A percentile compares a stretch with the other conserved stretches of the same genome.
Evolutionary conservation across 331 rosid species (phyloP).

Genomic region (Rhamnella rubrinervis): DNA sequence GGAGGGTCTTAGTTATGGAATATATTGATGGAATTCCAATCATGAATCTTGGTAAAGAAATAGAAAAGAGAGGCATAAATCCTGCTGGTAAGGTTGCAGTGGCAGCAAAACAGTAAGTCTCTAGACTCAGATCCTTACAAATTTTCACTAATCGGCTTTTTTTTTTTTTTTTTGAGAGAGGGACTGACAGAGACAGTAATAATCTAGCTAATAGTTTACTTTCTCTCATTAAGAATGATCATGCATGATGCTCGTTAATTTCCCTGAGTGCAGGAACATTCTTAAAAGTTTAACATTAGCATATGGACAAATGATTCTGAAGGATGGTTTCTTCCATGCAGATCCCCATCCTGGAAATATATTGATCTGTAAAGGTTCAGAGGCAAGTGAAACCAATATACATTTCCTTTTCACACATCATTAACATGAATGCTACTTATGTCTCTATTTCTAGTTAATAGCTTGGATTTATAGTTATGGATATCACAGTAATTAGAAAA

Average conservation of each 20-base stretch:
- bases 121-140: constrained; percentile 11
- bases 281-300: constrained; percentile 89
- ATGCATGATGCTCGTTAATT: background rate
- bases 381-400: constrained; percentile 59
- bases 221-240: background rate
- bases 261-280: constrained; percentile 68
- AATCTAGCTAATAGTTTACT: background rate
- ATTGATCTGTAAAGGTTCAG: constrained; percentile 87
- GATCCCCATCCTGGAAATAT: constrained; percentile 99
- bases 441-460: constrained; percentile 2
- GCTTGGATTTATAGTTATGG: background rate
- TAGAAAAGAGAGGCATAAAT: constrained; percentile 83
- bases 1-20: constrained; percentile 93
- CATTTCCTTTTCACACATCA: background rate
- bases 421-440: background rate
- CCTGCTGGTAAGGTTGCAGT: constrained; percentile 73
- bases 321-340: constrained; percentile 93
- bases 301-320: constrained; percentile 98
- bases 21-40: constrained; percentile 86
- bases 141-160: no score
- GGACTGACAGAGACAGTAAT: background rate
- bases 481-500: constrained; percentile 10
- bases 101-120: constrained; percentile 82
- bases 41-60: constrained; percentile 88
- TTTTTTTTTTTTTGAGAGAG: no score